These are phyloP conservation scores for Eucalyptus decipiens DNA, from an alignment of 345 rosid species.

Conservation along the genomic window DNA sequence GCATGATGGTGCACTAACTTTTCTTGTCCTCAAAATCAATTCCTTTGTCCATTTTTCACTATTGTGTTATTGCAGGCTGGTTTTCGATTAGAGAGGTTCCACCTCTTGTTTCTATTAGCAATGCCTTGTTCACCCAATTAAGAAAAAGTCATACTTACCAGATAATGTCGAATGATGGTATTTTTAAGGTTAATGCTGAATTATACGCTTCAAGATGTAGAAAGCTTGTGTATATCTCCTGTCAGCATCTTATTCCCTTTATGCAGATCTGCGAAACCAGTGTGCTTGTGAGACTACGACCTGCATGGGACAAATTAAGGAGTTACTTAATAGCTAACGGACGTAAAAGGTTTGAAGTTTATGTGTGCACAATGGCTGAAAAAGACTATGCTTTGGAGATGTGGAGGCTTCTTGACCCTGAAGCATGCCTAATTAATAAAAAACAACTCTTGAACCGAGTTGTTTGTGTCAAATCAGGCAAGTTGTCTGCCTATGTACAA, in stretches of 20 bases:
- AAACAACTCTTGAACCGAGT: conserved; percentile 71
- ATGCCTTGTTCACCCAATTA: not conserved
- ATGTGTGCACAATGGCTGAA: conserved; percentile 99
- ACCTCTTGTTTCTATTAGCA: not conserved
- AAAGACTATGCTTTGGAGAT: conserved; percentile 98
- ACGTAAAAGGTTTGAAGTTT: conserved; percentile 94
- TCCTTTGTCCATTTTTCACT: not conserved
- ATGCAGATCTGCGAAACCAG: conserved; percentile 89
- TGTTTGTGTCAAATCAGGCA: conserved; percentile 92
- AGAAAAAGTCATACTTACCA: not conserved
- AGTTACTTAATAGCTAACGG: conserved; percentile 86
- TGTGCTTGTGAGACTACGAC: conserved; percentile 96
- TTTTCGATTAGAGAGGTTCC: not conserved
- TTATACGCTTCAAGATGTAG: not conserved
- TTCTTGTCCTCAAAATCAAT: not conserved
- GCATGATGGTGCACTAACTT: not conserved
- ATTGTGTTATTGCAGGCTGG: not conserved
- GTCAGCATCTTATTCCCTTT: not conserved
- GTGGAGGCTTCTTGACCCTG: conserved; percentile 99
- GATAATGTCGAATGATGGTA: not conserved
- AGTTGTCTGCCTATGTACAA: not conserved
- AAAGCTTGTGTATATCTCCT: not conserved
- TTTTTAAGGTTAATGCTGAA: not conserved
- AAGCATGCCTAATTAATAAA: conserved; percentile 54
- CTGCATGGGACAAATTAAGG: conserved; percentile 96